Evolutionary conservation across 768 basidiomycete species (phyloP).

Genomic region (Gelatoporia subvermispora): DNA sequence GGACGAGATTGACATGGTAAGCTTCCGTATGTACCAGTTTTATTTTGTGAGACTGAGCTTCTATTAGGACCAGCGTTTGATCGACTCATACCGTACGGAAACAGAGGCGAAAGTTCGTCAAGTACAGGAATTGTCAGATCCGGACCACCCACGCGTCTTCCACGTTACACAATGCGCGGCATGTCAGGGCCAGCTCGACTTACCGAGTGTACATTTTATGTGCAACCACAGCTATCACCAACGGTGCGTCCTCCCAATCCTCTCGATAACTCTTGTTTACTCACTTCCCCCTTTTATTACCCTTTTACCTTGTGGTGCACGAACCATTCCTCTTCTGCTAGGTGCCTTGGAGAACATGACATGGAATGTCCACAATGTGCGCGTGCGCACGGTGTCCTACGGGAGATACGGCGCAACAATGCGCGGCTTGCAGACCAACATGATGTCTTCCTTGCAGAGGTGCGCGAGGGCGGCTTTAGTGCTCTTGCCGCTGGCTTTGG

Average conservation of each 20-base stretch:
- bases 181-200: constrained; percentile 85
- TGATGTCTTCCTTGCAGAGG: constrained; percentile 73
- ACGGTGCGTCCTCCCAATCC: constrained; percentile 41
- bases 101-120: constrained; percentile 75
- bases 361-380: constrained; percentile 89
- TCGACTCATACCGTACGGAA: constrained; percentile 84
- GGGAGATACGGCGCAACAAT: constrained; percentile 86
- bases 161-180: constrained; percentile 91
- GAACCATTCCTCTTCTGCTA: constrained; percentile 27
- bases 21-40: constrained; percentile 25
- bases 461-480: constrained; percentile 63
- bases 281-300: too few species aligned
- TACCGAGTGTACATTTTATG: constrained; percentile 96
- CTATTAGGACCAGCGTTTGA: constrained; percentile 76
- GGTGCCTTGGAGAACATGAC: constrained; percentile 87
- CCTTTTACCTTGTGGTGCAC: too few species aligned
- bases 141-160: constrained; percentile 79
- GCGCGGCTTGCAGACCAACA: constrained; percentile 79
- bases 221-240: constrained; percentile 97
- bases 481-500: constrained; percentile 70
- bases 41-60: not conserved
- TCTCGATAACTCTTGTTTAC: too few species aligned
- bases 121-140: constrained; percentile 75
- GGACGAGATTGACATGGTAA: constrained; percentile 75
- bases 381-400: constrained; percentile 80